Evolutionary conservation across 140 eudicot genomes (phyloP), one percentile per base, ranked within the genome.

Genomic region (Senecio squalidus): DNA sequence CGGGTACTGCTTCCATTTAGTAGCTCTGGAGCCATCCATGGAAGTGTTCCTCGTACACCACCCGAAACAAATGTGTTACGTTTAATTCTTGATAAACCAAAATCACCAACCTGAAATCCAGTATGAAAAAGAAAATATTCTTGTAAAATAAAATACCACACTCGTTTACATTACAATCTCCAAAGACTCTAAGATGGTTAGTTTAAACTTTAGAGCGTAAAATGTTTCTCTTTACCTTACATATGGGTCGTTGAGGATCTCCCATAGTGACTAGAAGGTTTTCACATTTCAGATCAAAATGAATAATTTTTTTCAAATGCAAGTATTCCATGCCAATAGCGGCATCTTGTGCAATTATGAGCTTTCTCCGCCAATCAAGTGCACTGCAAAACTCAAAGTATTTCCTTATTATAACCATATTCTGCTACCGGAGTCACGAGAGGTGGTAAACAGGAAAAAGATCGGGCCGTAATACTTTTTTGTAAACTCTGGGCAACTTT

Each of bases 311-410:
- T 64, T 73, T 81, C 58, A 76, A 66, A 74, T 81, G 94, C 70
- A 81, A 62, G 67, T 85, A 85, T 60, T 81, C 95, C 89, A 85
- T 85, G 66, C 95, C 95, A 75, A 85, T 81, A 40, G 94, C 80
- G 25, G 94, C 89, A 73, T 82, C 95, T 73, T 74, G 66, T 54
- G 86, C 80, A 59, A 85, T 73, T 51, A 85, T 73, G 44, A 82
- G 82, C 69, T 76, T 85, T 33, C 66, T 82, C 29, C 84, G 84
- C 17, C 76, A 72, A 55, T 82, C 95, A 34, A 85, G 84, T 23
- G 72, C 62, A 70, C 83, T 85, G 77, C 61, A 39, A 41, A 9
- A 21, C 23, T 33, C 47, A 24, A 11, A 60, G 46, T 18, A 21
- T 34, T 13, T 55, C 10, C 34, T 17, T 7, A 44, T 44, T 5